Base-by-base conservation (phyloP, 2,329 filamentous ascomycete species). In the Alternaria sp. region DNA sequence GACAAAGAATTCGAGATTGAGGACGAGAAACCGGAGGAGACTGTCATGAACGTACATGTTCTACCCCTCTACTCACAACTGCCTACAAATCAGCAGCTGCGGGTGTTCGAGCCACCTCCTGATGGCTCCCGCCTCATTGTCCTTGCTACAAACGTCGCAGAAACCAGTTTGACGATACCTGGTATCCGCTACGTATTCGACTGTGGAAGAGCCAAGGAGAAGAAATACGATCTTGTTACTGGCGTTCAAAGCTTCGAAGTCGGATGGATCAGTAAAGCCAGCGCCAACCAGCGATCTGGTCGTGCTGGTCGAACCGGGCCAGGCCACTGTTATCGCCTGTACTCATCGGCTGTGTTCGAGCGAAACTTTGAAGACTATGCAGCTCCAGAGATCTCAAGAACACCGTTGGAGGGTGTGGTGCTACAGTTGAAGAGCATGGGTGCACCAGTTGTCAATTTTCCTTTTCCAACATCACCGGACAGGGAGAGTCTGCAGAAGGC, bases 241-340 rank as follows among this genome's bases (percentile, higher is more conserved):
- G 94, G 94, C 3, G 94, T 99, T 0, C 95, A 99, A 75, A 97
- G 90, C 72, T 99, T 97, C 74, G 91, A 97, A 69, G 87, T 99
- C 52, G 90, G 90, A 39, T 99, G 94, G 92, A 96, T 98, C 74
- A 97, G 93, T 80, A 98, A 99, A 80, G 95, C 95, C 28, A 96
- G 92, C 75, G 94, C 95, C 7, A 91, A 89, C 65, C 95, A 99
- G 78, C 86, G 95, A 75, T 88, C 92, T 58, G 95, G 95, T 79
- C 92, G 95, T 84, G 95, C 95, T 56, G 95, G 96, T 63, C 89
- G 95, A 83, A 99, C 94, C 4, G 94, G 93, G 0, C 93, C 95
- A 1, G 95, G 95, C 7, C 96, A 99, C 78, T 98, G 94, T 78
- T 99, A 97, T 80, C 84, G 93, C 56, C 80, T 99, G 4, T 99